Percentiles rank a stretch among this genome's conserved stretches.
These are phyloP conservation scores for Dictyostelium firmibasis DNA, from an alignment of 78 protist species.

Conservation along the genomic window DNA sequence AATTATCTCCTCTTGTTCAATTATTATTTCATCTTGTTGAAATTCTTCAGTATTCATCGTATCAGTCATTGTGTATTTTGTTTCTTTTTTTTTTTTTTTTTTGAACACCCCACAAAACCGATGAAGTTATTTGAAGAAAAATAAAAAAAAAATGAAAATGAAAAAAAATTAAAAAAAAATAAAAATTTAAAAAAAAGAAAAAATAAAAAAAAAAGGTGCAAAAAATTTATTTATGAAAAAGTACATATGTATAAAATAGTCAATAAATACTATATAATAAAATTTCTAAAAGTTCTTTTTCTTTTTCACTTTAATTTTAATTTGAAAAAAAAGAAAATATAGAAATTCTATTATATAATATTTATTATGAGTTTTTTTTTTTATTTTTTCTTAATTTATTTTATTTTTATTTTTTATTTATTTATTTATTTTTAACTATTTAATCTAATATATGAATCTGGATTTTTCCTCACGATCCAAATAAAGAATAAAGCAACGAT, in stretches of 20 bases:
- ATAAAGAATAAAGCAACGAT: conserved; percentile 34
- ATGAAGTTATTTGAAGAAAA: background rate
- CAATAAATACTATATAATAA: too few species aligned
- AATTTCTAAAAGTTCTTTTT: too few species aligned
- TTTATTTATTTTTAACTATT: background rate
- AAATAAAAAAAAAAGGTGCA: too few species aligned
- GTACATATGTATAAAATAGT: too few species aligned
- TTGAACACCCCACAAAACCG: background rate
- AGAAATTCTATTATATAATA: too few species aligned
- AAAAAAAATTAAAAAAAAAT: too few species aligned
- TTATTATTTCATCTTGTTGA: background rate
- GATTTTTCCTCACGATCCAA: background rate
- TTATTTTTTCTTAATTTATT: background rate
- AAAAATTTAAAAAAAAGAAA: too few species aligned
- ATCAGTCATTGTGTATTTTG: background rate
- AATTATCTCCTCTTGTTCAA: background rate
- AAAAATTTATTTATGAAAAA: too few species aligned
- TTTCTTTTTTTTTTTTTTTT: background rate
- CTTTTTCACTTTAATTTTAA: too few species aligned
- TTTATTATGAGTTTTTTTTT: too few species aligned
- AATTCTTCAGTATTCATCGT: background rate
- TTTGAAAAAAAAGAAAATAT: background rate
- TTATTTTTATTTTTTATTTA: background rate
- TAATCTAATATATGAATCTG: conserved; percentile 31
- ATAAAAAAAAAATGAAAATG: too few species aligned